Evolutionary conservation across 2,329 filamentous ascomycete genomes (phyloP).

Genomic region (Alternaria ventricosa): DNA sequence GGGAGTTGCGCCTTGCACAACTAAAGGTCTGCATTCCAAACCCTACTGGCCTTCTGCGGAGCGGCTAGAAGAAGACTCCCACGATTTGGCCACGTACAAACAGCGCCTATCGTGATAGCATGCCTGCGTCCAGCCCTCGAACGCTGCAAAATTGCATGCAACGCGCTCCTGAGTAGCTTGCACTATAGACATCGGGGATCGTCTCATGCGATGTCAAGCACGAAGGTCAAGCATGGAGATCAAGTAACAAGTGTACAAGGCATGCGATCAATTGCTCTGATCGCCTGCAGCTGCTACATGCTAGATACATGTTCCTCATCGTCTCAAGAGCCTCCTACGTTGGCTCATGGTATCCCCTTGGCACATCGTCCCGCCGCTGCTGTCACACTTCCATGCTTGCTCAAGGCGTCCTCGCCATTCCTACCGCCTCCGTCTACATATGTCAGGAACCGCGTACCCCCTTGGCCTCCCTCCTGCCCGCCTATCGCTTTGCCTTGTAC

Average conservation of each 20-base stretch:
- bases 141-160: not conserved
- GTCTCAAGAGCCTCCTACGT: not conserved
- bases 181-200: not conserved
- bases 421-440: not conserved
- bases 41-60: not conserved
- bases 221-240: not conserved
- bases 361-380: not conserved
- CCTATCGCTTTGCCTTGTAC: not conserved
- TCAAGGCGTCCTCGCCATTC: not conserved
- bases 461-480: not conserved
- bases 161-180: not conserved
- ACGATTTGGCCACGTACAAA: no score
- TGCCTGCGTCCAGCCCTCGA: not conserved
- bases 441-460: not conserved
- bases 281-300: not conserved
- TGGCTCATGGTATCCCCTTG: not conserved
- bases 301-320: not conserved
- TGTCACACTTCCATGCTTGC: not conserved
- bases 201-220: not conserved
- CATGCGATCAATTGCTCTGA: not conserved
- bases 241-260: not conserved
- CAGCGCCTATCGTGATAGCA: fast-evolving
- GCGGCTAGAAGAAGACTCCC: not conserved
- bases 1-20: not conserved
- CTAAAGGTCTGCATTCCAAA: not conserved